Percentiles rank a stretch among this genome's conserved stretches.
phyloP scores from a whole-genome alignment of 179 eudicot genomes.

The Nepenthes alata region DNA sequence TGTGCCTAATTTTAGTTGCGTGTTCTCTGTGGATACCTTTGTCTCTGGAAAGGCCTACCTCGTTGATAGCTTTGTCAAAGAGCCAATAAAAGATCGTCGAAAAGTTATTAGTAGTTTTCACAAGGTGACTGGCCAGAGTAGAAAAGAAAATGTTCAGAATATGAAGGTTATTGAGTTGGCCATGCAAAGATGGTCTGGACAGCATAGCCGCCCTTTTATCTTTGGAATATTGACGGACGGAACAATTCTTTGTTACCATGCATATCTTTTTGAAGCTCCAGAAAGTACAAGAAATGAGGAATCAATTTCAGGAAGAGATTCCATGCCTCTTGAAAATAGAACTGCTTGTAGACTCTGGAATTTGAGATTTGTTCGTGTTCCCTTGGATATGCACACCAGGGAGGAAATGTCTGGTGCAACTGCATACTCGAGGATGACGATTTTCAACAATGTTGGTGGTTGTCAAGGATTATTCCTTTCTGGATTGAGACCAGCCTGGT shows the following conservation, averaged over 20 bases:
- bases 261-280: slow-evolving; percentile 67
- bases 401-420: slow-evolving; percentile 52
- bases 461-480: slow-evolving; percentile 74
- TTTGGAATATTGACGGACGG: slow-evolving; percentile 91
- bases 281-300: slow-evolving; percentile 57
- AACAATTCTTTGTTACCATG: slow-evolving; percentile 83
- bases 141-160: slow-evolving; percentile 51
- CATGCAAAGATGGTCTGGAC: slow-evolving; percentile 83
- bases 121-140: slow-evolving; percentile 38
- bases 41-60: slow-evolving; percentile 67
- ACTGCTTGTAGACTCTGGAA: slow-evolving; percentile 78
- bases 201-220: slow-evolving; percentile 75
- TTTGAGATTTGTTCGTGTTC: slow-evolving; percentile 73
- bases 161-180: slow-evolving; percentile 72
- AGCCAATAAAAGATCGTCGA: slow-evolving; percentile 26
- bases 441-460: slow-evolving; percentile 82
- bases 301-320: slow-evolving; percentile 27
- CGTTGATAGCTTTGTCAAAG: slow-evolving; percentile 50
- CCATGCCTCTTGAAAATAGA: slow-evolving; percentile 17
- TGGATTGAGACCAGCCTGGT: slow-evolving; percentile 93
- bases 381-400: slow-evolving; percentile 65
- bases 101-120: slow-evolving; percentile 25
- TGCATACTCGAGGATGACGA: slow-evolving; percentile 45
- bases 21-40: slow-evolving; percentile 66
- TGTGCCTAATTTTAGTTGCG: slow-evolving; percentile 72